Conservation (phyloP, 2,329 filamentous ascomycete species). For the Dothistroma septosporum region DNA sequence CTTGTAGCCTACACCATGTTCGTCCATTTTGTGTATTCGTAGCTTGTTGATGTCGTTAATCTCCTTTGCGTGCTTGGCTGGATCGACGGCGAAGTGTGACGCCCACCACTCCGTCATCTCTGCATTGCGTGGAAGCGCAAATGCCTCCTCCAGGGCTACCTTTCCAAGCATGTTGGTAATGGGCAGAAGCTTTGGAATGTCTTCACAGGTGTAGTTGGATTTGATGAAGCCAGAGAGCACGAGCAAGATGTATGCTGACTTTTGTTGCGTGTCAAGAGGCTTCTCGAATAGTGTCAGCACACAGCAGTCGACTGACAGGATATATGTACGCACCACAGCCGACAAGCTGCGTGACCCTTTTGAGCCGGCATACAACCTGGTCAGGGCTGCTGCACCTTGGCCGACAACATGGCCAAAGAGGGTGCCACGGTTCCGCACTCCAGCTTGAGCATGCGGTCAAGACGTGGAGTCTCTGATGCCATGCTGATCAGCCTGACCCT, state of each 20-base stretch:
- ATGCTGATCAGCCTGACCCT: background rate
- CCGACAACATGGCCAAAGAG: background rate
- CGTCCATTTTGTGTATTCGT: conserved; percentile 42
- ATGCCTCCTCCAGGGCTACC: conserved; percentile 60
- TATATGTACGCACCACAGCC: background rate
- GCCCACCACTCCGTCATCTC: conserved; percentile 61
- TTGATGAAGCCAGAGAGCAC: background rate
- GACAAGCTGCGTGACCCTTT: background rate
- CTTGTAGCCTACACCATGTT: conserved; percentile 46
- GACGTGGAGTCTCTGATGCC: background rate
- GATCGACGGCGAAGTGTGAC: conserved; percentile 55
- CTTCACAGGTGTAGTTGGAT: background rate
- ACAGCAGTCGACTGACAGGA: background rate
- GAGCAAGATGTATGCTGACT: background rate
- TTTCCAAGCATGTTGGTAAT: conserved; percentile 53
- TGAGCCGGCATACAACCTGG: background rate
- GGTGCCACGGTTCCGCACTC: background rate
- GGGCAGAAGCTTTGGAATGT: background rate
- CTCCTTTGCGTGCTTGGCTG: conserved; percentile 54
- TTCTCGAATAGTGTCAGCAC: background rate
- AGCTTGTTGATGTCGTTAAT: conserved; percentile 49
- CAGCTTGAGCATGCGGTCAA: background rate
- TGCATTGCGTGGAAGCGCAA: conserved; percentile 55
- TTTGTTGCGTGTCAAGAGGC: background rate
- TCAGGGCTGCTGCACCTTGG: too few relatives aligned